phyloP scores from a whole-genome alignment of 75 land plant species.

The Selaginella moellendorffii region DNA sequence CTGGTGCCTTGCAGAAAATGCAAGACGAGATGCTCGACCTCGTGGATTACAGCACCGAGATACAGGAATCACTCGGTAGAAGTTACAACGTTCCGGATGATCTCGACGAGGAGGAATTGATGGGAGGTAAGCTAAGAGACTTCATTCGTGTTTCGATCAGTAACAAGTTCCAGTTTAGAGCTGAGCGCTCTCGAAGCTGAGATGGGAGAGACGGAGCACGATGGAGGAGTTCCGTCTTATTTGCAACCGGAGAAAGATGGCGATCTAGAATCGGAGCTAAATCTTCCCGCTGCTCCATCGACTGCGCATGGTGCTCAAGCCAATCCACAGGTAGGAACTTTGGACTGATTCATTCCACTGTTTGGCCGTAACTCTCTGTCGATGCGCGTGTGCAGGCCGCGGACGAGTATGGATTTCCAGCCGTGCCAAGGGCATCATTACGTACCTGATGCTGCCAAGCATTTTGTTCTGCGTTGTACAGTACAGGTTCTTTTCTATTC shows the following conservation, averaged over 20 bases:
- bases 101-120: slow-evolving; percentile 93
- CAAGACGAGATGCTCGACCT: slow-evolving; percentile 99
- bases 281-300: slow-evolving; percentile 76
- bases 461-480: too few species aligned
- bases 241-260: slow-evolving; percentile 83
- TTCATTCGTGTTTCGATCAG: neutral
- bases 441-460: slow-evolving; percentile 24
- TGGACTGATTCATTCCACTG: slow-evolving; percentile 1
- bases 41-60: slow-evolving; percentile 88
- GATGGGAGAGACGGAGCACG: slow-evolving; percentile 70
- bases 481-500: too few species aligned
- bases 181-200: slow-evolving; percentile 94
- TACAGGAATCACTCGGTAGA: slow-evolving; percentile 95
- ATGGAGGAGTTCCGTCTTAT: slow-evolving; percentile 63
- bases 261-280: slow-evolving; percentile 72
- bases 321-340: slow-evolving; percentile 32
- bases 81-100: slow-evolving; percentile 98
- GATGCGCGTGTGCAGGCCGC: slow-evolving; percentile 34
- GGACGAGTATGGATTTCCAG: slow-evolving; percentile 76
- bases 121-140: slow-evolving; percentile 61
- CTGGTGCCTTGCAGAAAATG: slow-evolving; percentile 44
- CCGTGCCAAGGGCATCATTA: slow-evolving; percentile 78
- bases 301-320: slow-evolving; percentile 23
- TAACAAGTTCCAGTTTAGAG: slow-evolving; percentile 37
- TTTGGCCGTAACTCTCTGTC: neutral